Percentiles rank a stretch among this genome's conserved stretches.
Conservation (phyloP, 331 rosid species). For the Saraca asoca region DNA sequence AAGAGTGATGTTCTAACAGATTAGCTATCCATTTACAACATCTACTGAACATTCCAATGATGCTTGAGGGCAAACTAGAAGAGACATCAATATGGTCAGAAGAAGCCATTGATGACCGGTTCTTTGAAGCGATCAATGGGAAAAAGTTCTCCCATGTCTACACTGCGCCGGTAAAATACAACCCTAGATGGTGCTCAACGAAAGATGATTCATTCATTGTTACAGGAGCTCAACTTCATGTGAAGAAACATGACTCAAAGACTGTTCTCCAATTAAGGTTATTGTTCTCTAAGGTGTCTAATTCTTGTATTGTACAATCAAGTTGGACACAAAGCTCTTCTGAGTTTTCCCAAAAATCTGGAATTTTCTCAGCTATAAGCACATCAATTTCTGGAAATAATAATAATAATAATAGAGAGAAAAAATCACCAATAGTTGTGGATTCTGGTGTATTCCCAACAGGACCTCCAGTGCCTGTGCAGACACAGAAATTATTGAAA, state of each 20-base stretch:
- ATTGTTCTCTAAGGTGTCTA: conserved; percentile 62
- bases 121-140: conserved; percentile 57
- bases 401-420: conserved; percentile 35
- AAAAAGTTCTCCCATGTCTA: conserved; percentile 72
- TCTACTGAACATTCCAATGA: conserved; percentile 56
- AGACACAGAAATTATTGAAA: conserved; percentile 64
- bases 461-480: conserved; percentile 78
- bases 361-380: conserved; percentile 68
- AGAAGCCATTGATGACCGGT: conserved; percentile 53
- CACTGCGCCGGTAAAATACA: conserved; percentile 67
- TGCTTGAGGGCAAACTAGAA: conserved; percentile 53
- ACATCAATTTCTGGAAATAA: conserved; percentile 51
- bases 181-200: conserved; percentile 50
- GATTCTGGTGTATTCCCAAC: conserved; percentile 79
- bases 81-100: conserved; percentile 62
- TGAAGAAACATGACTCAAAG: conserved; percentile 59
- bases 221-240: conserved; percentile 81
- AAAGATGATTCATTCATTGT: conserved; percentile 59
- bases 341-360: conserved; percentile 53
- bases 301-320: conserved; percentile 51
- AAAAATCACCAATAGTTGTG: conserved; percentile 52
- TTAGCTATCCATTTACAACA: conserved; percentile 89
- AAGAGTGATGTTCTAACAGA: conserved; percentile 45
- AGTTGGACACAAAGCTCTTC: conserved; percentile 59
- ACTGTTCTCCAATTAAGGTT: conserved; percentile 71